phyloP scores from a whole-genome alignment of 345 rosid genomes.

The Heritiera fomes region DNA sequence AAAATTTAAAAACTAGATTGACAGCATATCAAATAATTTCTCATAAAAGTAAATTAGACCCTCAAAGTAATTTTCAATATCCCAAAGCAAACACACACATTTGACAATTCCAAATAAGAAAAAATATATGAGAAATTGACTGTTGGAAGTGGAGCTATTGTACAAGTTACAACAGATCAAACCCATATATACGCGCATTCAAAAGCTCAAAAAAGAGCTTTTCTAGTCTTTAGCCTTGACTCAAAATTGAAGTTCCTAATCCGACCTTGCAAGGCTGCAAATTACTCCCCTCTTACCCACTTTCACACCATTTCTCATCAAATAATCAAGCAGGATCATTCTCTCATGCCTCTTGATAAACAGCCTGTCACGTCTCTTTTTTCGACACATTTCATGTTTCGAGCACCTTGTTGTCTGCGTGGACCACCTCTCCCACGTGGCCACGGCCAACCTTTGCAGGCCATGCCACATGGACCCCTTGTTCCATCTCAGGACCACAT shows the following conservation, averaged over 20 bases:
- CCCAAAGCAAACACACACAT: too few species aligned
- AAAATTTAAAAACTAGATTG: too few species aligned
- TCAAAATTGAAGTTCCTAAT: neutral
- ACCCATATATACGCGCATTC: neutral
- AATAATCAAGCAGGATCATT: neutral
- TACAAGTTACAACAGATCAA: neutral
- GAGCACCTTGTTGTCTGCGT: neutral
- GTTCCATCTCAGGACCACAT: conserved; percentile 40
- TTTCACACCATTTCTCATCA: conserved; percentile 5
- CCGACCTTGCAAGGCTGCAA: neutral
- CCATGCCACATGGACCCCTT: conserved; percentile 42
- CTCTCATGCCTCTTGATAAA: neutral
- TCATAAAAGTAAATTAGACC: too few species aligned
- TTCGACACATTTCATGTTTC: conserved; percentile 23
- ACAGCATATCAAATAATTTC: too few species aligned
- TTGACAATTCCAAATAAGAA: too few species aligned
- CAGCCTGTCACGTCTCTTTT: conserved; percentile 45
- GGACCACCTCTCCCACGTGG: conserved; percentile 60
- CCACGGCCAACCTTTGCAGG: conserved; percentile 45
- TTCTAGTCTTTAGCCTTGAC: conserved; percentile 9
- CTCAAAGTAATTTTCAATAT: too few species aligned
- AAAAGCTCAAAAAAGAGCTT: neutral
- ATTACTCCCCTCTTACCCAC: neutral
- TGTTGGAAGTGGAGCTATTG: too few species aligned
- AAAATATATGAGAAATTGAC: too few species aligned